Conservation (phyloP, 257 asterid species). For the Solanum piurae region DNA sequence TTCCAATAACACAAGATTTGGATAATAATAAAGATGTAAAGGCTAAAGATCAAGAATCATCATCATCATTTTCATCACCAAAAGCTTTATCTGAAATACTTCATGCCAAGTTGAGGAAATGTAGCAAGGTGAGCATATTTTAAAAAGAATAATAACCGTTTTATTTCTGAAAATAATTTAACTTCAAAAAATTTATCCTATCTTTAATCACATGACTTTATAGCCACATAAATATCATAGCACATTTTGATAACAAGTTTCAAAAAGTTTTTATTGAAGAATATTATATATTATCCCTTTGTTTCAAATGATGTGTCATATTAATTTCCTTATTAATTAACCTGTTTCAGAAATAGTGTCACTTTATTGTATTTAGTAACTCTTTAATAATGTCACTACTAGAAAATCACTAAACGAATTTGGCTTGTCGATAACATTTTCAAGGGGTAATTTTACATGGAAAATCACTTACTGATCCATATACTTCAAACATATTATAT, state of each 20-base stretch:
- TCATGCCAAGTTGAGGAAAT: conserved; percentile 57
- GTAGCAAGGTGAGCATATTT: conserved; percentile 34
- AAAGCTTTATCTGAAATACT: conserved; percentile 47
- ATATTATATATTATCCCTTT: background rate
- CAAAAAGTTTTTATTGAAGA: background rate
- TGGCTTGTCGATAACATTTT: background rate
- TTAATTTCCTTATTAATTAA: no score
- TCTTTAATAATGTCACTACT: background rate
- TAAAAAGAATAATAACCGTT: background rate
- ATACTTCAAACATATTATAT: background rate
- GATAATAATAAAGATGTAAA: conserved; percentile 3
- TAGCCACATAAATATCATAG: background rate
- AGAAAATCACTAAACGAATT: background rate
- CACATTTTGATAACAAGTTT: background rate
- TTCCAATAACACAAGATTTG: conserved; percentile 32
- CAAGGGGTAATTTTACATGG: background rate
- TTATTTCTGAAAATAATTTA: background rate
- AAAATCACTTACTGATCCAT: background rate
- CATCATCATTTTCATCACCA: conserved; percentile 8
- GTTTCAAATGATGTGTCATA: background rate
- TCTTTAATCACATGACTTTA: background rate
- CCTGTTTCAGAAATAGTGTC: background rate
- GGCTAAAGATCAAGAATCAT: background rate
- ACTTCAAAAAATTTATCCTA: background rate
- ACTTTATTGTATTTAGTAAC: background rate